Base-by-base conservation (phyloP, 2,329 filamentous ascomycete species). In the Talaromyces sp. region DNA sequence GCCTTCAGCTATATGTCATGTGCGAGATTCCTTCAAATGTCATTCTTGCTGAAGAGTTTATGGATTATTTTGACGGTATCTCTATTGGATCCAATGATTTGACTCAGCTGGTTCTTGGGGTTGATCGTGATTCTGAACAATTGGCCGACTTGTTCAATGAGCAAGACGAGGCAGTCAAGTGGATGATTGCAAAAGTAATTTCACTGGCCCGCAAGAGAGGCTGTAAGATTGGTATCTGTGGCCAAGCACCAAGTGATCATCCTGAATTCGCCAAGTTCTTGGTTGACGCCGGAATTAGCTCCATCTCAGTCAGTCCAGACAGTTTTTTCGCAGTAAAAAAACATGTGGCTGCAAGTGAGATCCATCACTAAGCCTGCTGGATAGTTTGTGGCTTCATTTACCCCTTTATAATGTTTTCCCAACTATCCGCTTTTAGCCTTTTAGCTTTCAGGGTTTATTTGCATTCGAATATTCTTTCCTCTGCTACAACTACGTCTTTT, bases 11-110 rank as follows among this genome's bases (percentile, higher is more conserved):
- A 46, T 77, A 77, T 57, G 71, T 76, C 50, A 77, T 77, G 74
- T 76, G 74, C 60, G 74, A 77, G 64, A 77, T 77, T 26, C 75
- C 74, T 0, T 74, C 73, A 12, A 77, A 77, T 41, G 73, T 76
- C 17, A 76, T 77, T 46, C 64, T 76, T 9, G 75, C 74, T 0
- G 66, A 62, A 1, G 55, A 68, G 29, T 77, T 77, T 59, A 65
- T 70, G 1, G 60, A 72, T n/a, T 62, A 72, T 56, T 77, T 77
- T 63, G 75, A 77, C 46, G 74, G 74, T 1, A 77, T 77, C 62
- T 77, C 74, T 12, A 77, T 77, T 54, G 75, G 75, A 2, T 77
- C 75, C 24, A 76, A 77, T 46, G 74, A 76, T 61, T 62, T 77
- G 58, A 76, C 75, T 2, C 74, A 77, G 66, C 64, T 77, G 58